A percentile compares a stretch with the other conserved stretches of the same genome.
These are phyloP conservation scores for Wallacemonas sp. DNA, from an alignment of 208 protist genomes.

Conservation along the genomic window DNA sequence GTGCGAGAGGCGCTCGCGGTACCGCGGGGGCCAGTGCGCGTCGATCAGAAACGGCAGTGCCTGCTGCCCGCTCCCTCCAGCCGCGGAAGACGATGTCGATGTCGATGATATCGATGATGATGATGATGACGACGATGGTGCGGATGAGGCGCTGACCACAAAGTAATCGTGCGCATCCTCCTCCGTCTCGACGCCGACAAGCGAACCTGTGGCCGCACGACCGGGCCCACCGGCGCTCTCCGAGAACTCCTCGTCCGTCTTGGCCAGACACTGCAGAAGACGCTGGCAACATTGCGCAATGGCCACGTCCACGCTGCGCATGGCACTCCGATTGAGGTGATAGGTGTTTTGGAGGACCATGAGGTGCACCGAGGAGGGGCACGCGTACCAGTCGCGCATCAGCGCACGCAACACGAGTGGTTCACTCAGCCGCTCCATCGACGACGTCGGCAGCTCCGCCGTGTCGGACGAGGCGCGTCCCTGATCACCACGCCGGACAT, in stretches of 20 bases:
- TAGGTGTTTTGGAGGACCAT: slow-evolving; percentile 22
- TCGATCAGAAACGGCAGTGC: slow-evolving; percentile 32
- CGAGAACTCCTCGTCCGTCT: not conserved
- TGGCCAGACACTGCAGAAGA: slow-evolving; percentile 38
- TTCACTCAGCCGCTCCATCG: slow-evolving; percentile 58
- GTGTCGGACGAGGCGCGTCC: too few species aligned
- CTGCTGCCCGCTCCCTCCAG: too few species aligned
- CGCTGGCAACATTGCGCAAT: slow-evolving; percentile 64
- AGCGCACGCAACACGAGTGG: slow-evolving; percentile 66
- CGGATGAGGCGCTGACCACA: not conserved
- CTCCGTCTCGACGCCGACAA: not conserved
- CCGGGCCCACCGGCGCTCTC: too few species aligned
- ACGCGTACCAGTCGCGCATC: slow-evolving; percentile 68
- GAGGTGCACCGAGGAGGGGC: slow-evolving; percentile 25
- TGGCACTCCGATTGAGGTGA: slow-evolving; percentile 43
- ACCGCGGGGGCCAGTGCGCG: slow-evolving; percentile 27
- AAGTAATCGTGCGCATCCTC: slow-evolving; percentile 11
- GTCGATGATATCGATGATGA: not conserved
- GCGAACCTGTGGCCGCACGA: not conserved
- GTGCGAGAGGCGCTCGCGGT: slow-evolving; percentile 35
- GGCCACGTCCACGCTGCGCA: slow-evolving; percentile 63
- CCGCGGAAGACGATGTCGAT: slow-evolving; percentile 29
- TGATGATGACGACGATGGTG: not conserved
- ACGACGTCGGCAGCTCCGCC: too few species aligned
- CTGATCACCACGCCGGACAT: too few species aligned